Percentiles rank a stretch among this genome's conserved stretches.
Conservation (phyloP, 129 eudicot species). For the Logfia minima region DNA sequence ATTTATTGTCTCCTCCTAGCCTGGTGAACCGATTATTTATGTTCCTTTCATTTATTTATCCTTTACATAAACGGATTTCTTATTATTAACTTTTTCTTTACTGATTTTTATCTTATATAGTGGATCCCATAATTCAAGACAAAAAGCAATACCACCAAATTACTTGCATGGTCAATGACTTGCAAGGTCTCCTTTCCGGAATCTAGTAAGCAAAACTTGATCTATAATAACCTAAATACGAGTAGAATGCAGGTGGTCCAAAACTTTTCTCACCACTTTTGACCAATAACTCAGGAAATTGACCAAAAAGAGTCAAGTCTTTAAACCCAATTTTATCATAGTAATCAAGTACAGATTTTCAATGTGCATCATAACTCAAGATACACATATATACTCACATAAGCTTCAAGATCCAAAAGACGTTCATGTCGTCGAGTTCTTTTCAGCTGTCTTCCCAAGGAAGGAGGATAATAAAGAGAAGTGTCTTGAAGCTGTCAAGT, state of each 20-base stretch:
- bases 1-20: no score
- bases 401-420: background rate
- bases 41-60: no score
- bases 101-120: no score
- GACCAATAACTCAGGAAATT: background rate
- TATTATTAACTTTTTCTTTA: no score
- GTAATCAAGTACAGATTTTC: background rate
- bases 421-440: slow-evolving; percentile 49
- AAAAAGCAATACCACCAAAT: no score
- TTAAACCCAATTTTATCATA: background rate
- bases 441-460: slow-evolving; percentile 65
- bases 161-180: no score
- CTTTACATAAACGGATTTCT: no score
- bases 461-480: slow-evolving; percentile 79
- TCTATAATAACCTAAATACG: background rate
- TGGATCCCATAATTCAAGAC: no score
- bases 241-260: background rate
- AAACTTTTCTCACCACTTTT: background rate
- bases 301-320: background rate
- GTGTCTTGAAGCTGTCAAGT: slow-evolving; percentile 61
- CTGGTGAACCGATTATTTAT: no score
- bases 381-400: background rate
- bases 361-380: slow-evolving; percentile 9
- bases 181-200: background rate
- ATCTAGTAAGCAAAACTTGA: background rate